A percentile compares a stretch with the other conserved stretches of the same genome.
These are phyloP conservation scores for Bassia scoparia DNA, from an alignment of 148 eudicot species.

Conservation along the genomic window DNA sequence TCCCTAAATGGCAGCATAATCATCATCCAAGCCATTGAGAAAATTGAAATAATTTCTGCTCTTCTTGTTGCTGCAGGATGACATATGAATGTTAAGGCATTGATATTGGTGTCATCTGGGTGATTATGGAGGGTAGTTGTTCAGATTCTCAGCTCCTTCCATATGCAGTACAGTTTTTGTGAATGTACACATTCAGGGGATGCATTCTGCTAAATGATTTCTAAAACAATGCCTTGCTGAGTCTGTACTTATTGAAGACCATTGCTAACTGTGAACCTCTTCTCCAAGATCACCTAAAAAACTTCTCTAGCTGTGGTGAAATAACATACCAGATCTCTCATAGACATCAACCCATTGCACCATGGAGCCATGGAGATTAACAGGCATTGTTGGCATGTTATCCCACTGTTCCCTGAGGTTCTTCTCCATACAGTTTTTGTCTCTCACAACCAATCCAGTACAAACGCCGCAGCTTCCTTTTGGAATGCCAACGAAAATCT, in stretches of 20 bases:
- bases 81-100: not conserved
- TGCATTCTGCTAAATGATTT: not conserved
- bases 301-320: not conserved
- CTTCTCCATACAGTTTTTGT: too few species aligned
- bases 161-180: not conserved
- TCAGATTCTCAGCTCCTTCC: not conserved
- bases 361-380: not conserved
- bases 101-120: not conserved
- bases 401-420: too few species aligned
- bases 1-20: not conserved
- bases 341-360: not conserved
- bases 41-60: not conserved
- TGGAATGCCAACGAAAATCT: too few species aligned
- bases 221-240: not conserved
- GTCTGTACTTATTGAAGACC: not conserved
- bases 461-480: too few species aligned
- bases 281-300: not conserved
- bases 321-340: not conserved
- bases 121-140: not conserved
- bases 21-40: not conserved
- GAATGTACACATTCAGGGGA: not conserved
- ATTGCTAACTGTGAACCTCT: not conserved
- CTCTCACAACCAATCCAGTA: too few species aligned
- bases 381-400: not conserved
- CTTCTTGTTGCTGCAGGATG: not conserved